Evolutionary conservation across 441 rosid species (phyloP).

Genomic region (Pelargonium cotyledonis): DNA sequence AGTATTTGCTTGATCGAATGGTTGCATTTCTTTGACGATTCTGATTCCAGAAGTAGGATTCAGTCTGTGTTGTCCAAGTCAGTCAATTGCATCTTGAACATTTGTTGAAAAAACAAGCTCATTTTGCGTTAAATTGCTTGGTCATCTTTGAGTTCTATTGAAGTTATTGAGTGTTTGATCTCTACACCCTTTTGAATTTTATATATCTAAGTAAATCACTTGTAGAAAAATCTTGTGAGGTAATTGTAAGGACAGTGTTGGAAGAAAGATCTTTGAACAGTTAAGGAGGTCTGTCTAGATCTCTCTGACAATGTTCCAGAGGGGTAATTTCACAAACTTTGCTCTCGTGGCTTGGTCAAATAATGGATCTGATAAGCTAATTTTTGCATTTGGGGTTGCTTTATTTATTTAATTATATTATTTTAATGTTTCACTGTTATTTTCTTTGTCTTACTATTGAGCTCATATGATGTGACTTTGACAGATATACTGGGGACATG

Average conservation of each 20-base stretch:
- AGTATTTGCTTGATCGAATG: neutral
- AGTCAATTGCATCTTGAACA: no score
- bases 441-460: neutral
- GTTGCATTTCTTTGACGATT: neutral
- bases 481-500: constrained; percentile 37
- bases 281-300: neutral
- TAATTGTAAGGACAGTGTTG: neutral
- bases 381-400: neutral
- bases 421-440: no score
- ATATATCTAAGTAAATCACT: neutral
- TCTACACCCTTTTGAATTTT: neutral
- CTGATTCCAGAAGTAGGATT: neutral
- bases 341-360: neutral
- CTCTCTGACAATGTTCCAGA: neutral
- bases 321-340: neutral
- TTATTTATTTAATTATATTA: no score
- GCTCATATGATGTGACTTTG: neutral
- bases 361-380: constrained; percentile 9
- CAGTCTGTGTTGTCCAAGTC: no score
- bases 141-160: no score
- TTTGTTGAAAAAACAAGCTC: no score
- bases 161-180: neutral
- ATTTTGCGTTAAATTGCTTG: no score
- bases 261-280: neutral
- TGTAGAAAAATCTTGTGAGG: constrained; percentile 1